A percentile compares a stretch with the other conserved stretches of the same genome.
phyloP scores from a whole-genome alignment of 2,329 filamentous ascomycete species.

The Coniosporium tulheliwenetii region DNA sequence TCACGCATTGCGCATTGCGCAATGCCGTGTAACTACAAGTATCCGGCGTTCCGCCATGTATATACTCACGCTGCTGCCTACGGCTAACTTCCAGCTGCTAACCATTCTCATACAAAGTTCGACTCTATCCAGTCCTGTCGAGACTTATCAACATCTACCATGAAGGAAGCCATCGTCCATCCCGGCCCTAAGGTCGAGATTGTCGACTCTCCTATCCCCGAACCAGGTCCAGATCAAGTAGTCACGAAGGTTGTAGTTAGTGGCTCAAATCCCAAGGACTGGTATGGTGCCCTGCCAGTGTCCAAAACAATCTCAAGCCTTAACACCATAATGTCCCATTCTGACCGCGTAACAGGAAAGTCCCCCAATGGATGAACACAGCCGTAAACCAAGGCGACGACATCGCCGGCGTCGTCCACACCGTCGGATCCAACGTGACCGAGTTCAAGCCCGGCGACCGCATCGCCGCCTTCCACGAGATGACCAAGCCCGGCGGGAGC shows the following conservation, averaged over 20 bases:
- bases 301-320: slow-evolving; percentile 4
- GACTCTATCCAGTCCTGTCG: too few species aligned
- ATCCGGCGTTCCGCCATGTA: too few species aligned
- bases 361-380: slow-evolving; percentile 6
- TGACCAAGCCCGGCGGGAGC: slow-evolving; percentile 33
- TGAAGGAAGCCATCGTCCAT: slow-evolving; percentile 21
- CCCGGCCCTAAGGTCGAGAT: slow-evolving; percentile 19
- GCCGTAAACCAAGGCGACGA: slow-evolving; percentile 36
- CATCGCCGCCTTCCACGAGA: slow-evolving; percentile 40
- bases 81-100: too few species aligned
- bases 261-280: slow-evolving; percentile 17
- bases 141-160: slow-evolving; percentile 1
- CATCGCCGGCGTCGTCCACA: slow-evolving; percentile 38
- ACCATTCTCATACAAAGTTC: too few species aligned
- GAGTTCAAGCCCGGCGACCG: slow-evolving; percentile 44
- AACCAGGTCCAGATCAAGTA: slow-evolving; percentile 16
- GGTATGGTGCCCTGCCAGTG: slow-evolving; percentile 3
- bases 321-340: slow-evolving; percentile 16
- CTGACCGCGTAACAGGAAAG: slow-evolving; percentile 1
- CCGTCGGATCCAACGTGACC: slow-evolving; percentile 37
- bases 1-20: too few species aligned
- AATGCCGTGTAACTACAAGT: too few species aligned
- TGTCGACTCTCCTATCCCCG: slow-evolving; percentile 25
- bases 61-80: too few species aligned
- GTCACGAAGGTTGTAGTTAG: slow-evolving; percentile 16